Conservation (phyloP, 495 filamentous ascomycete species). For the Lophiostoma macrostomum region DNA sequence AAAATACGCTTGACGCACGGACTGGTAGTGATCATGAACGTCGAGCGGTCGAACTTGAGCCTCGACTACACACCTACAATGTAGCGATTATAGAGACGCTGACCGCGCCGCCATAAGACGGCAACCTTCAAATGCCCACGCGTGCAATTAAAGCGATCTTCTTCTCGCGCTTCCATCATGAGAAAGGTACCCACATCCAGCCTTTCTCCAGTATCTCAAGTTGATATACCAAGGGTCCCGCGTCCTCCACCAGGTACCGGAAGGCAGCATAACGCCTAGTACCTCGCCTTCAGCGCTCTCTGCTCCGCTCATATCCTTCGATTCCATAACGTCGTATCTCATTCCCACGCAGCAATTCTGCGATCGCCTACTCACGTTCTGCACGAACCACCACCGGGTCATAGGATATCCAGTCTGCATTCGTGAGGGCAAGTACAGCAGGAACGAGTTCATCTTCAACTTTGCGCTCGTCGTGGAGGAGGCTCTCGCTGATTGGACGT, state of each 20-base stretch:
- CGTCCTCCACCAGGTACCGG: slow-evolving; percentile 70
- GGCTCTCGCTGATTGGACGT: slow-evolving; percentile 57
- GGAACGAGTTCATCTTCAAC: slow-evolving; percentile 98
- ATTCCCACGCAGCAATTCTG: slow-evolving; percentile 91
- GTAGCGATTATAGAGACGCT: not conserved
- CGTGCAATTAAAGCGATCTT: slow-evolving; percentile 91
- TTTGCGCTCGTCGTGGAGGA: slow-evolving; percentile 83
- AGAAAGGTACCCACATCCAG: slow-evolving; percentile 61
- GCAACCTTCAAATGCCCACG: slow-evolving; percentile 26
- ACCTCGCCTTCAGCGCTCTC: slow-evolving; percentile 46
- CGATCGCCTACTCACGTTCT: slow-evolving; percentile 78
- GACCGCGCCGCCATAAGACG: too few species aligned
- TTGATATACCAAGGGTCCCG: slow-evolving; percentile 61
- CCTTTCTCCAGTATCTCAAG: slow-evolving; percentile 2
- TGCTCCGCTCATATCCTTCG: slow-evolving; percentile 75
- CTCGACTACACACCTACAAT: too few species aligned
- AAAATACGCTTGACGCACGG: too few species aligned
- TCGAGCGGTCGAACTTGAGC: too few species aligned
- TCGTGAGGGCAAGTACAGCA: slow-evolving; percentile 53
- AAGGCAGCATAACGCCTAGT: slow-evolving; percentile 68
- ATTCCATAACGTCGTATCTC: slow-evolving; percentile 79
- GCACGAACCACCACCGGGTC: slow-evolving; percentile 72
- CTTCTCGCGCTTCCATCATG: slow-evolving; percentile 87
- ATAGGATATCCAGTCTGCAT: slow-evolving; percentile 89
- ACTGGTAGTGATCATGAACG: too few species aligned